Evolutionary conservation across 2,329 filamentous ascomycete species (phyloP), one percentile per base, ranked within the genome.

Genomic region (Alternaria arbusti): DNA sequence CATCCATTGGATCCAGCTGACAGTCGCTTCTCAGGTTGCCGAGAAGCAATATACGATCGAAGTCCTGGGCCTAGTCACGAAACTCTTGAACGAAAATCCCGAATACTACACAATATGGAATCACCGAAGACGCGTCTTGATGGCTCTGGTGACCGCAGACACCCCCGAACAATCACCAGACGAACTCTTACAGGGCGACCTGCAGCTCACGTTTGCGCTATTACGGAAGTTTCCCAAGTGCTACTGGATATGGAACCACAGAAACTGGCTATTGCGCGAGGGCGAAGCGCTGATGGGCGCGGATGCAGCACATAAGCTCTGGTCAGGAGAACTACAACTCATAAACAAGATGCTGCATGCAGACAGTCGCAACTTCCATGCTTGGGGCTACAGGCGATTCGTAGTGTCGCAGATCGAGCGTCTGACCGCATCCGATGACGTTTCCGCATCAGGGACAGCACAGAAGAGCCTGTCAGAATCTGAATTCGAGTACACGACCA

Each of bases 171-270:
- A 79, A 64, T 72, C 77, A 46, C 77, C 82, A 28, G 78, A 83
- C 45, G 82, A 88, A 3, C 76, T 90, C 30, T 86, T 98, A 65
- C 86, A 87, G 50, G 84, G 87, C 59, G 96, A 99, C 78, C 85
- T 99, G 32, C 83, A 84, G 51, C 97, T 97, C 75, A 90, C 95
- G 32, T 88, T 97, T 44, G 92, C 93, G 0, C 86, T 99, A 20
- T 87, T 99, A 54, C 86, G 92, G 68, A 89, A 93, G 69, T 95
- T 89, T 69, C 96, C 96, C 7, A 99, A 99, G 80, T 98, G 96
- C 85, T 99, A 99, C 83, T 98, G 96, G 95, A 95, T 99, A 74
- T 99, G 96, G 96, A 97, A 97, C 72, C 95, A 97, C 80, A 90
- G 96, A 26, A 82, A 91, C 49, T 99, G 96, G 94, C 84, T 95